Evolutionary conservation across 1,139 yeast species (phyloP).

Genomic region (Geotrichum reessii): DNA sequence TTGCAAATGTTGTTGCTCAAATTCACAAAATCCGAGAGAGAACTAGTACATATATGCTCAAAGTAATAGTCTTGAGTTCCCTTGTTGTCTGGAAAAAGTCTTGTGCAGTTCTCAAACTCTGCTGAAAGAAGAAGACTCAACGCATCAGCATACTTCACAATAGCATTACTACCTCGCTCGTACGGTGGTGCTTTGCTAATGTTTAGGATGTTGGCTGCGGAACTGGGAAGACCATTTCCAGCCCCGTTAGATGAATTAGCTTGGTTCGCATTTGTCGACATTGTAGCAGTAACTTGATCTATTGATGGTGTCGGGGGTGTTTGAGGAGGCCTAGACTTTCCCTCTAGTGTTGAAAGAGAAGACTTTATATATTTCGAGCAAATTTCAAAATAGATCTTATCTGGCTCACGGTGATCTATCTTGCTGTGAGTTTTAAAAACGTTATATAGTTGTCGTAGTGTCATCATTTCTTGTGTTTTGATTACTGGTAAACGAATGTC

Average conservation of each 20-base stretch:
- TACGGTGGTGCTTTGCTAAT: slow-evolving; percentile 41
- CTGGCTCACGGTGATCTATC: slow-evolving; percentile 38
- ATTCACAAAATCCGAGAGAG: slow-evolving; percentile 36
- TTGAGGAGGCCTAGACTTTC: slow-evolving; percentile 10
- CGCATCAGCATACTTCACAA: slow-evolving; percentile 51
- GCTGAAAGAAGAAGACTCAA: slow-evolving; percentile 42
- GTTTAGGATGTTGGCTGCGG: slow-evolving; percentile 12
- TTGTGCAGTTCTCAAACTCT: slow-evolving; percentile 23
- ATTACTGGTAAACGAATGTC: slow-evolving; percentile 25
- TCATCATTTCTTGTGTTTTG: slow-evolving; percentile 18
- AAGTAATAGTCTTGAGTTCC: slow-evolving; percentile 28
- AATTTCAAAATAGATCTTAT: slow-evolving; percentile 43
- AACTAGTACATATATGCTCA: slow-evolving; percentile 38
- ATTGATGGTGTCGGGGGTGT: slow-evolving; percentile 16
- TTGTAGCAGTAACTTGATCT: slow-evolving; percentile 7
- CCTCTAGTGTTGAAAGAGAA: slow-evolving; percentile 40
- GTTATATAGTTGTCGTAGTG: slow-evolving; percentile 22
- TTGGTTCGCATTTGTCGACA: slow-evolving; percentile 28
- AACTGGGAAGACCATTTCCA: slow-evolving; percentile 4
- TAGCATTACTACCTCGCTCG: slow-evolving; percentile 60
- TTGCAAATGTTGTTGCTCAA: slow-evolving; percentile 36
- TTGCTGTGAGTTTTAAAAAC: slow-evolving; percentile 36
- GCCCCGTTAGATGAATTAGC: background rate
- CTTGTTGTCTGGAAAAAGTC: slow-evolving; percentile 22
- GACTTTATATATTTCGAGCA: slow-evolving; percentile 44